These are phyloP conservation scores for Candida glucosophila DNA, from an alignment of 1,139 yeast species.

Conservation along the genomic window DNA sequence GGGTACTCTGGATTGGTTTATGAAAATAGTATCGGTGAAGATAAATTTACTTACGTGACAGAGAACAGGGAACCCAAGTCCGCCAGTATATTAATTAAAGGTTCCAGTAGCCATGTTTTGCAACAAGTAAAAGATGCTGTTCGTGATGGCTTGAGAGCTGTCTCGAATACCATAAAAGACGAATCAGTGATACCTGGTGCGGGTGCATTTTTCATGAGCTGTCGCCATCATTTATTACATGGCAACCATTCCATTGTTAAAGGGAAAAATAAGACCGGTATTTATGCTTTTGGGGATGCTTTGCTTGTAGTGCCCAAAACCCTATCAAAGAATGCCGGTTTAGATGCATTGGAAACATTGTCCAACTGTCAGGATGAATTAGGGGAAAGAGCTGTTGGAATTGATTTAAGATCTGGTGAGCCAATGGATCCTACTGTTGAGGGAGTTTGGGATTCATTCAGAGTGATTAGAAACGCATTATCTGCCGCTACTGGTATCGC, in stretches of 20 bases:
- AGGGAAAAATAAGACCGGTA: conserved; percentile 86
- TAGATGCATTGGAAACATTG: conserved; percentile 84
- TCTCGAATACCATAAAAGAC: conserved; percentile 84
- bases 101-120: conserved; percentile 82
- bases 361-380: conserved; percentile 88
- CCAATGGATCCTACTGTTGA: conserved; percentile 93
- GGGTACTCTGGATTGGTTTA: conserved; percentile 90
- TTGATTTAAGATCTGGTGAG: conserved; percentile 85
- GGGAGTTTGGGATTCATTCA: conserved; percentile 94
- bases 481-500: conserved; percentile 94
- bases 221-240: conserved; percentile 56
- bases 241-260: conserved; percentile 50
- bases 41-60: conserved; percentile 92
- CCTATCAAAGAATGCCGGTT: conserved; percentile 85
- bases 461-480: conserved; percentile 88
- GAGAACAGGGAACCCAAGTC: conserved; percentile 88
- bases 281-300: conserved; percentile 90
- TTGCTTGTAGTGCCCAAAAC: conserved; percentile 88
- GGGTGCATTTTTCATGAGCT: conserved; percentile 88
- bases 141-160: conserved; percentile 93
- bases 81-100: conserved; percentile 86
- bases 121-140: conserved; percentile 95
- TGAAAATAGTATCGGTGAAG: conserved; percentile 93
- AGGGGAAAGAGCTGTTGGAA: conserved; percentile 76
- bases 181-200: conserved; percentile 89